phyloP scores from a whole-genome alignment of 2,329 filamentous ascomycete species.

The Tolypocladium guangdongense region DNA sequence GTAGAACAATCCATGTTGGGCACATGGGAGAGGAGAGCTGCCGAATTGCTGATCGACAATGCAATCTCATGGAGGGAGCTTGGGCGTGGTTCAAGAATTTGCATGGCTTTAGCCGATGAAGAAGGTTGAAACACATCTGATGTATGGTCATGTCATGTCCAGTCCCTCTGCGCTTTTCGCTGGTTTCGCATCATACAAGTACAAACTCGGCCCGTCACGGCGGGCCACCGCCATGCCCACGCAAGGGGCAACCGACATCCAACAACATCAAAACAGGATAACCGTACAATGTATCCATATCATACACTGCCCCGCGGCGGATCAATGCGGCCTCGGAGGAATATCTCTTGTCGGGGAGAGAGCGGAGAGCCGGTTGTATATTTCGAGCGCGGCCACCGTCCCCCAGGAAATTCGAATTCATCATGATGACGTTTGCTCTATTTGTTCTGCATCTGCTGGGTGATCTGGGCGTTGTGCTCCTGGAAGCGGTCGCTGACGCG shows the following conservation, averaged over 20 bases:
- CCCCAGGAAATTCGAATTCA: neutral
- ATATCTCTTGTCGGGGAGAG: neutral
- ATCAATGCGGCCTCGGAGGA: neutral
- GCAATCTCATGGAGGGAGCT: neutral
- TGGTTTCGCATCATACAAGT: neutral
- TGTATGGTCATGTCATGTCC: neutral
- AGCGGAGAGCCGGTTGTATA: neutral
- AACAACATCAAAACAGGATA: neutral
- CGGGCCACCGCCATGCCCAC: neutral
- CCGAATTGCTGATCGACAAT: neutral
- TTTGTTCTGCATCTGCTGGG: slow-evolving; percentile 38
- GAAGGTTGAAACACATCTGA: neutral
- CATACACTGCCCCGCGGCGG: slow-evolving; percentile 1
- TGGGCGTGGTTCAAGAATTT: neutral
- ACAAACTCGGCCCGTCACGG: neutral
- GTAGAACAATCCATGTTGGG: neutral
- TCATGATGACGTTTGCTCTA: slow-evolving; percentile 7
- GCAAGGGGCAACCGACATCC: neutral
- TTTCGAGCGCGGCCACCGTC: neutral
- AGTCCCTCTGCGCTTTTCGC: neutral
- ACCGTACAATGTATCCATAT: slow-evolving; percentile 1
- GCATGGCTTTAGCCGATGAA: neutral
- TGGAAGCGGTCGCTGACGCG: slow-evolving; percentile 85
- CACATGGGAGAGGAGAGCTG: neutral
- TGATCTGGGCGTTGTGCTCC: slow-evolving; percentile 53